phyloP scores from a whole-genome alignment of 1,139 yeast species.

The Suhomyces coccinellae region DNA sequence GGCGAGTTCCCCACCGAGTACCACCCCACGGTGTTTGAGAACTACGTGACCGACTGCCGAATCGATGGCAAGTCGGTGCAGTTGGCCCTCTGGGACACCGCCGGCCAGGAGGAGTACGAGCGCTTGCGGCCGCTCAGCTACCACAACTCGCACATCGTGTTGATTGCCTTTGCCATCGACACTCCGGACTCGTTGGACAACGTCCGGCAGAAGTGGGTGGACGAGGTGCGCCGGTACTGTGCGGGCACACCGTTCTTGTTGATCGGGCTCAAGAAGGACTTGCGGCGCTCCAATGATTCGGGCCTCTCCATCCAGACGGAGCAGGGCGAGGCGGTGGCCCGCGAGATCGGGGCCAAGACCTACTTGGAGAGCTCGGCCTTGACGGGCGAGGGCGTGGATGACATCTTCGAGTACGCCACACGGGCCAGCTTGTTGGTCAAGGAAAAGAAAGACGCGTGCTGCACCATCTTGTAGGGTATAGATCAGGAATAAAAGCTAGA shows the following conservation, averaged over 20 bases:
- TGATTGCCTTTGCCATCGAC: slow-evolving; percentile 72
- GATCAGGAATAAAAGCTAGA: neutral
- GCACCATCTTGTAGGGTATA: slow-evolving; percentile 33
- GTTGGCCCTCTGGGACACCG: slow-evolving; percentile 93
- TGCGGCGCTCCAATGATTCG: slow-evolving; percentile 43
- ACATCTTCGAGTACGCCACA: slow-evolving; percentile 74
- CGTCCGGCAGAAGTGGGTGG: slow-evolving; percentile 72
- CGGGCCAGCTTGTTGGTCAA: slow-evolving; percentile 57
- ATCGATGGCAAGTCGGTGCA: slow-evolving; percentile 92
- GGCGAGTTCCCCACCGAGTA: slow-evolving; percentile 85
- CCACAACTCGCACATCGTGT: slow-evolving; percentile 70
- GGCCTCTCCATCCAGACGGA: slow-evolving; percentile 48
- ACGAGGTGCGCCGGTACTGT: slow-evolving; percentile 66
- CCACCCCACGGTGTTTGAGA: slow-evolving; percentile 94
- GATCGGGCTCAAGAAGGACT: slow-evolving; percentile 71
- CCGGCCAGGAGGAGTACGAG: slow-evolving; percentile 92
- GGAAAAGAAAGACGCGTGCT: slow-evolving; percentile 35
- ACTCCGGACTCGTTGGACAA: slow-evolving; percentile 69
- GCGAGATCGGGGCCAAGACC: slow-evolving; percentile 64
- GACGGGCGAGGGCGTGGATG: slow-evolving; percentile 82
- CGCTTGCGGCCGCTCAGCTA: slow-evolving; percentile 80
- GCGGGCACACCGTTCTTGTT: slow-evolving; percentile 65
- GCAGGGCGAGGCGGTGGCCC: slow-evolving; percentile 61
- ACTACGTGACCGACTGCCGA: slow-evolving; percentile 89
- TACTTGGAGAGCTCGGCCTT: slow-evolving; percentile 75